A percentile compares a stretch with the other conserved stretches of the same genome.
Conservation (phyloP, 2,329 filamentous ascomycete genomes). For the Cercospora sp. region DNA sequence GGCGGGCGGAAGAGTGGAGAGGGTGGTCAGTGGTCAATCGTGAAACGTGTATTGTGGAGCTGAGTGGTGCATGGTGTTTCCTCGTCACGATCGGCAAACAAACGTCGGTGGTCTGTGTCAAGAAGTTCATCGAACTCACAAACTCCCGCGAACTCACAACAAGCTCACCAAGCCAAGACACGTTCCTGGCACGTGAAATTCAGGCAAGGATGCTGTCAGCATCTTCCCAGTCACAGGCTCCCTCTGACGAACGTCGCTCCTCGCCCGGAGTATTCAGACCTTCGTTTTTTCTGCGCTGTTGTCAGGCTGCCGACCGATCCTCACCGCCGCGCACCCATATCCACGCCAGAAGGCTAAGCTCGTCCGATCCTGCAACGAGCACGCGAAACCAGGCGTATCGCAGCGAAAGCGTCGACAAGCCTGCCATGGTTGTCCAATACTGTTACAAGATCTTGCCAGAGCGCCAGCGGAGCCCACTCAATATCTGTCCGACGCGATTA, state of each 20-base stretch:
- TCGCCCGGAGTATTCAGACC: not conserved
- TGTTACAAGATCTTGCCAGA: not conserved
- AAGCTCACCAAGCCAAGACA: constrained; percentile 5
- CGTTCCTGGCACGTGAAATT: constrained; percentile 2
- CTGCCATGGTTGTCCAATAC: not conserved
- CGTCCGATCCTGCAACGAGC: not conserved
- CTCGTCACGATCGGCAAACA: constrained; percentile 1
- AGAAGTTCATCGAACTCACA: not conserved
- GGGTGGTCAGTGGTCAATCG: not conserved
- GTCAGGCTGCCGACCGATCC: not conserved
- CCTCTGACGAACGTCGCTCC: not conserved
- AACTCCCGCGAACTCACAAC: not conserved
- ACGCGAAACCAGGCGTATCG: not conserved
- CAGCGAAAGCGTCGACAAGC: not conserved
- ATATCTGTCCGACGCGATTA: not conserved
- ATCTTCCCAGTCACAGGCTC: not conserved
- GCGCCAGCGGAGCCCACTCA: not conserved
- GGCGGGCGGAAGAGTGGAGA: not conserved
- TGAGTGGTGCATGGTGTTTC: not conserved
- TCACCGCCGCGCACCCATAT: not conserved
- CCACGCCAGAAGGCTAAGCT: not conserved
- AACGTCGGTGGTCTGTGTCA: not conserved
- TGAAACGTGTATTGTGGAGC: not conserved
- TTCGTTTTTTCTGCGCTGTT: not conserved
- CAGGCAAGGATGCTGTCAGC: not conserved